Evolutionary conservation across 2,329 filamentous ascomycete genomes (phyloP).

Genomic region (Xylariales sp.): DNA sequence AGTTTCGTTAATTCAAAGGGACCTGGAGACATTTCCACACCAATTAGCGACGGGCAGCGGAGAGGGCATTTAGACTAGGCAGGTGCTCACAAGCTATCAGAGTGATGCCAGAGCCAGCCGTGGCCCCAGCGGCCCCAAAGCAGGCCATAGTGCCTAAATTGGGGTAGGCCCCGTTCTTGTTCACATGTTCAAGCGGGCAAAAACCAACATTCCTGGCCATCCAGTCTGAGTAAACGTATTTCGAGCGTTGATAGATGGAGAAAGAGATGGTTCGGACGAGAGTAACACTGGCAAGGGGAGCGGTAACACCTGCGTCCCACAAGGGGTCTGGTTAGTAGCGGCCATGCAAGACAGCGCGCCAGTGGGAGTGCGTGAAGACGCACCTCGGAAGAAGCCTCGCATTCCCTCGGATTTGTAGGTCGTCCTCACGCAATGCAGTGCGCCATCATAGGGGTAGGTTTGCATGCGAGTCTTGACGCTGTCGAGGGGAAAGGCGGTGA

Average conservation of each 20-base stretch:
- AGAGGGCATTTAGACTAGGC: neutral
- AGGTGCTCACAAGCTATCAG: conserved; percentile 75
- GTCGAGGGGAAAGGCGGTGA: conserved; percentile 86
- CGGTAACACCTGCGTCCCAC: conserved; percentile 70
- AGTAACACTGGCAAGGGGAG: conserved; percentile 83
- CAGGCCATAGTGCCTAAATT: conserved; percentile 79
- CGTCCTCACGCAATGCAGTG: conserved; percentile 77
- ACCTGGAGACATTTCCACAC: conserved; percentile 56
- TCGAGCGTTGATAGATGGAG: conserved; percentile 82
- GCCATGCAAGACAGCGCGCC: neutral
- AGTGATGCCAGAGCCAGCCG: conserved; percentile 82
- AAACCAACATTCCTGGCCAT: conserved; percentile 74
- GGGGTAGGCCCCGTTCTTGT: conserved; percentile 75
- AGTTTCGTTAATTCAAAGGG: conserved; percentile 92
- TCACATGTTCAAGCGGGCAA: conserved; percentile 79
- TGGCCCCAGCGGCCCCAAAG: conserved; percentile 82
- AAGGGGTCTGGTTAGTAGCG: conserved; percentile 28
- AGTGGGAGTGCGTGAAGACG: conserved; percentile 39
- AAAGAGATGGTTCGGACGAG: conserved; percentile 82
- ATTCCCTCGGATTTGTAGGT: conserved; percentile 81
- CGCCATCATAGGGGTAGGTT: conserved; percentile 82
- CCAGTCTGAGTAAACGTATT: conserved; percentile 77
- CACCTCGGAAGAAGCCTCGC: conserved; percentile 84
- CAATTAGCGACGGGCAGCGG: conserved; percentile 28
- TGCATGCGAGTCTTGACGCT: conserved; percentile 93